Percentiles rank a stretch among this genome's conserved stretches.
phyloP scores from a whole-genome alignment of 2,329 filamentous ascomycete genomes.

The Botrytis fragariae region DNA sequence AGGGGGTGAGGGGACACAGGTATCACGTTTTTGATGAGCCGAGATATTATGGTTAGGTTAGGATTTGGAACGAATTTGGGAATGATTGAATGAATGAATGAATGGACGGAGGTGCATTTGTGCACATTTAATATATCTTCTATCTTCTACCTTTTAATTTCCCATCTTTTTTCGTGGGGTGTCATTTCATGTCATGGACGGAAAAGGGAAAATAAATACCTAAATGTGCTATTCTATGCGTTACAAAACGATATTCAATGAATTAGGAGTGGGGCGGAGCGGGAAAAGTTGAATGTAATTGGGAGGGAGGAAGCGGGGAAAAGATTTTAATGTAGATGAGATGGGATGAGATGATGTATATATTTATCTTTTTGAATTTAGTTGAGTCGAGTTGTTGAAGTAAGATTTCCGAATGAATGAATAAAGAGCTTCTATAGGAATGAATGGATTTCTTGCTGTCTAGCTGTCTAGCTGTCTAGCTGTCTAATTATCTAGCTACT shows the following conservation, averaged over 20 bases:
- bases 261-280: neutral
- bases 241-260: neutral
- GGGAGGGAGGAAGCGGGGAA: neutral
- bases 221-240: neutral
- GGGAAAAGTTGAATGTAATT: neutral
- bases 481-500: too few relatives aligned
- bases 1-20: constrained; percentile 82
- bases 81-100: neutral
- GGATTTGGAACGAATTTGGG: neutral
- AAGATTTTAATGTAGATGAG: neutral
- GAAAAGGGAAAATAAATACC: neutral
- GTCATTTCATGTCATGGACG: neutral
- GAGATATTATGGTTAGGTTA: constrained; percentile 56
- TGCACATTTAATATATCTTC: neutral
- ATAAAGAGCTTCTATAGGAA: too few relatives aligned
- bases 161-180: neutral
- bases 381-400: too few relatives aligned
- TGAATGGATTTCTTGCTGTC: too few relatives aligned
- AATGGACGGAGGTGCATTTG: neutral
- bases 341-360: neutral
- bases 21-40: constrained; percentile 97
- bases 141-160: neutral
- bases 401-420: too few relatives aligned
- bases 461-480: too few relatives aligned
- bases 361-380: too few relatives aligned